phyloP scores from a whole-genome alignment of 495 filamentous ascomycete genomes.

The Daldinia grandis region DNA sequence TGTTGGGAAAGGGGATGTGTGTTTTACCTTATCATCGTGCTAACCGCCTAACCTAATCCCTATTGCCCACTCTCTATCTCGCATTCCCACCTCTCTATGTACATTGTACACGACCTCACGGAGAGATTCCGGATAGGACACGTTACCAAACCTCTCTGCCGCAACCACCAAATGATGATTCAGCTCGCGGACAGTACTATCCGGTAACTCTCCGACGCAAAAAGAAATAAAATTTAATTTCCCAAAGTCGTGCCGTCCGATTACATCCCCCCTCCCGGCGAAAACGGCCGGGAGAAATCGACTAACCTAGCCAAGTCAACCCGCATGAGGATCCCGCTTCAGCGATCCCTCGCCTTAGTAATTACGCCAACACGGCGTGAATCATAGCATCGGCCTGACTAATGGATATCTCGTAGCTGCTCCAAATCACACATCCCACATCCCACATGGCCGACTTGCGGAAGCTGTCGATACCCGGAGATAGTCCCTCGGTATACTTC shows the following conservation, averaged over 20 bases:
- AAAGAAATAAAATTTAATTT: neutral
- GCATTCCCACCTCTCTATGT: neutral
- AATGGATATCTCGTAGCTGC: neutral
- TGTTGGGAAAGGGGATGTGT: neutral
- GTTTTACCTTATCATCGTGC: too few relatives aligned
- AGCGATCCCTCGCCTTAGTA: neutral
- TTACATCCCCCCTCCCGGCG: neutral
- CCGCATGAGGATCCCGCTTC: neutral
- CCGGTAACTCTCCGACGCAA: neutral
- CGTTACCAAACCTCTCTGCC: neutral
- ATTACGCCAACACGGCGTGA: neutral
- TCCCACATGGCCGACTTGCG: conserved; percentile 1
- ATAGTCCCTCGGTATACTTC: neutral
- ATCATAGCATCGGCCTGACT: neutral
- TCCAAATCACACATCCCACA: neutral
- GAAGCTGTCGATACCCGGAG: neutral
- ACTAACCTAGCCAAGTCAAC: neutral
- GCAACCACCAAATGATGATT: neutral
- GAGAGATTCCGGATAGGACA: neutral
- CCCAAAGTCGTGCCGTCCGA: neutral
- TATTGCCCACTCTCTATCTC: too few relatives aligned
- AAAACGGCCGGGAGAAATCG: neutral
- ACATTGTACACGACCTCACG: neutral
- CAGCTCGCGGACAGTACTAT: neutral
- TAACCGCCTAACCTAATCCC: too few relatives aligned